Evolutionary conservation across 352 stramenopile genomes (phyloP).

Genomic region (Phytophthora niederhauseri): DNA sequence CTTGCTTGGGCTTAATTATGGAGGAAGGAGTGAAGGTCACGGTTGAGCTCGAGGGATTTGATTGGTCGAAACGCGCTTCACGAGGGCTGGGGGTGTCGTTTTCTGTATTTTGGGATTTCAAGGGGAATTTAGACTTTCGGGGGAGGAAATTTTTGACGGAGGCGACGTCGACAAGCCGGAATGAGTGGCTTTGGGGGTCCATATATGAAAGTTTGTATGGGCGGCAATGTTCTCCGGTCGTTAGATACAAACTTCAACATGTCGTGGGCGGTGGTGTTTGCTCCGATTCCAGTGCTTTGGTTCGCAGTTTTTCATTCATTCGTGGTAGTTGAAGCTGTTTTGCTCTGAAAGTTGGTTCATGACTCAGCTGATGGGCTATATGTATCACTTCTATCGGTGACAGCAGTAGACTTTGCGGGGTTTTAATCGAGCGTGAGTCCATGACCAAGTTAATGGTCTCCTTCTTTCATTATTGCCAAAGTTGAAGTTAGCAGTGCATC

Average conservation of each 20-base stretch:
- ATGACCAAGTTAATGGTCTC: neutral
- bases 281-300: neutral
- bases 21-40: constrained; percentile 19
- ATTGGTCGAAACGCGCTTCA: constrained; percentile 27
- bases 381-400: neutral
- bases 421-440: neutral
- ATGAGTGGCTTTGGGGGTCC: constrained; percentile 28
- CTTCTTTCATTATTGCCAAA: constrained; percentile 1
- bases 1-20: constrained; percentile 1
- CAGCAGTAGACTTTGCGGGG: neutral
- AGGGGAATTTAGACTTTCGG: constrained; percentile 10
- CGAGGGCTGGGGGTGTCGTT: constrained; percentile 2
- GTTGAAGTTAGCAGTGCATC: constrained; percentile 1
- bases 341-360: neutral
- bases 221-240: constrained; percentile 20
- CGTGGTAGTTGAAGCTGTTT: neutral
- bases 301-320: neutral
- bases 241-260: constrained; percentile 33
- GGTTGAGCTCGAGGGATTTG: neutral
- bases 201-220: constrained; percentile 36
- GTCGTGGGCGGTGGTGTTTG: constrained; percentile 5
- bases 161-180: constrained; percentile 30
- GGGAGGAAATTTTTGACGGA: constrained; percentile 21
- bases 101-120: constrained; percentile 13
- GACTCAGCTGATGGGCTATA: neutral